Evolutionary conservation across 805 yeast genomes (phyloP).

Genomic region (Metschnikowia sp.): DNA sequence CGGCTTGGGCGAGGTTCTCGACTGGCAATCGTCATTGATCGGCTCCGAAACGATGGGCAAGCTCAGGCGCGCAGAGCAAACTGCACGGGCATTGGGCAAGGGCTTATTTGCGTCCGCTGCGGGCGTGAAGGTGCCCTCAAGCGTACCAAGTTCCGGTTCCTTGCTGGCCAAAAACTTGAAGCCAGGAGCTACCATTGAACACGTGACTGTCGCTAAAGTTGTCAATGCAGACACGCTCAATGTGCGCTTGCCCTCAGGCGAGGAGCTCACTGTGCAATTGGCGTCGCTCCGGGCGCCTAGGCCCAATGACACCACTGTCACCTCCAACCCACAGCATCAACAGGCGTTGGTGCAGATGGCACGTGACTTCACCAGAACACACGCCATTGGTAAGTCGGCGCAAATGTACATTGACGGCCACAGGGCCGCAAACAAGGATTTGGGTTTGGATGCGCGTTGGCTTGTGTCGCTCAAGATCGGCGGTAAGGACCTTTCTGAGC

Average conservation of each 20-base stretch:
- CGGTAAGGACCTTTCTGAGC: conserved; percentile 55
- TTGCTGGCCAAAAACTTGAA: conserved; percentile 21
- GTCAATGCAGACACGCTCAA: conserved; percentile 66
- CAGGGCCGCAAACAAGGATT: conserved; percentile 52
- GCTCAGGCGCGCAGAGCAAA: conserved; percentile 62
- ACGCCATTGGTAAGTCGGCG: conserved; percentile 70
- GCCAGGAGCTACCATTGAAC: conserved; percentile 47
- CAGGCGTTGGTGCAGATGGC: conserved; percentile 61
- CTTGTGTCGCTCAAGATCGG: conserved; percentile 52
- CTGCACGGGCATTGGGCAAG: conserved; percentile 56
- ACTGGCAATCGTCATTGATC: conserved; percentile 71
- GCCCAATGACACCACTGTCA: conserved; percentile 50
- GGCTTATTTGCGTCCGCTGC: conserved; percentile 53
- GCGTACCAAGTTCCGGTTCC: conserved; percentile 4
- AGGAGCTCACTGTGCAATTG: conserved; percentile 66
- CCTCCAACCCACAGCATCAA: conserved; percentile 29
- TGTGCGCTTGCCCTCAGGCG: conserved; percentile 46
- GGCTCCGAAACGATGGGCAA: conserved; percentile 63
- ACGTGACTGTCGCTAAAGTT: conserved; percentile 57
- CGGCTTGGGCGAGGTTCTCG: conserved; percentile 74
- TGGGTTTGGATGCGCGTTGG: conserved; percentile 62
- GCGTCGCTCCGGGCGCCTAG: conserved; percentile 77
- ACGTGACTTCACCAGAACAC: conserved; percentile 69
- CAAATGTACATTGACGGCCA: conserved; percentile 58
- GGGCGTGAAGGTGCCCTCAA: conserved; percentile 15